Evolutionary conservation across 352 stramenopile species (phyloP), one percentile per base, ranked within the genome.

Genomic region (Discostella stelligera): DNA sequence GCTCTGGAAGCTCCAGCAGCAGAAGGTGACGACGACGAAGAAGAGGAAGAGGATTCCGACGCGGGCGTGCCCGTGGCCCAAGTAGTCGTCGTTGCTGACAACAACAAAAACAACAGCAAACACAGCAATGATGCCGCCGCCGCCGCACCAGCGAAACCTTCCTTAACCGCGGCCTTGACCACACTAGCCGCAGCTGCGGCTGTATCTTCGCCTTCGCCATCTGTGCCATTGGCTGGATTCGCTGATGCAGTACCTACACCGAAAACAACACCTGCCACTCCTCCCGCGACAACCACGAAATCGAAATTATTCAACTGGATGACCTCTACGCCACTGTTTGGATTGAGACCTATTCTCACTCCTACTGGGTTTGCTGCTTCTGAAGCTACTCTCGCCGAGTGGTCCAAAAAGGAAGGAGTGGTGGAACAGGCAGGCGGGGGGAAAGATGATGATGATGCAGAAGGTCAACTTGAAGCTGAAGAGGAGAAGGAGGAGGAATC

Each of bases 211-310:
- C 37, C 37, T 14, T 44, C 37, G 20, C 52, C 6, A 41, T 41
- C 23, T 14, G 20, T 60, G 21, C 21, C 10, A n/a, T 32, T 60
- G 21, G 52, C 52, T 27, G 52, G 52, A 60, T 60, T 60, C n/a
- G 52, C 52, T 16, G 52, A 60, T 20, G 21, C 52, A 16, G 20
- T 14, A 44, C 0, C 37, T 8, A 10, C 37, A 10, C 4, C 37
- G 13, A 44, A 1, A 44, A 8, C 37, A 10, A 44, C 37, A 44
- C 11, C 37, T 2, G 37, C 37, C 37, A 44, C 37, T 44, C 37
- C 37, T 44, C 37, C 37, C 32, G 32, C 32, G 4, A 41, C 32
- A 10, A 44, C 37, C 13, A 44, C 37, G 1, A 44, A 44, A 44
- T 44, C 37, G 37, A 44, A 10, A 44, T 44, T 44, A 44, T 44